Evolutionary conservation across 768 basidiomycete species (phyloP), one percentile per base, ranked within the genome.

Genomic region (Sporobolomyces phaffii): DNA sequence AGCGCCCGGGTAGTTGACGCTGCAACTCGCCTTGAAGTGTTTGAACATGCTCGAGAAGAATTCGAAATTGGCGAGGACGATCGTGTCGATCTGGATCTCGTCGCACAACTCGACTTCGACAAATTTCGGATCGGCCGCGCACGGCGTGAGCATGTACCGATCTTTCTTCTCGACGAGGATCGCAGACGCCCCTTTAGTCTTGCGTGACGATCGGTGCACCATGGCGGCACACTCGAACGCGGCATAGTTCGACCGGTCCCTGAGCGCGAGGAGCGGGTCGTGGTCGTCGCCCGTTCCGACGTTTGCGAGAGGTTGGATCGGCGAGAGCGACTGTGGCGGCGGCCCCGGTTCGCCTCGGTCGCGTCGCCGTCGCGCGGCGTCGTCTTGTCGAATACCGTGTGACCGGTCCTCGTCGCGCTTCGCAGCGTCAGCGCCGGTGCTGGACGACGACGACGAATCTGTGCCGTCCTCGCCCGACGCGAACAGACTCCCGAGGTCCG

Each of bases 41-140:
- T 89, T 88, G 81, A 98, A 93, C 18, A 96, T 89, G 2, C 93
- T 92, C 70, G 88, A 90, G 79, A 97, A 99, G 80, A 97, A 98
- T 80, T 99, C 94, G 76, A 90, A 96, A 75, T 97, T 94, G 64
- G 92, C 93, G 22, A 99, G 80, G 76, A 97, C 92, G 49, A 98
- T 86, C 0, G 91, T 94, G 76, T 98, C 94, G 73, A 98, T 92
- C 49, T 90, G 81, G 69, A 99, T 91, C 77, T 98, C 96, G 71
- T 98, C 94, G 79, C 96, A 99, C 20, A 98, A 84, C 78, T 99
- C 96, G 49, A 98, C 87, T 38, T 96, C 86, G 38, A 98, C 87
- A 78, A 86, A 97, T 36, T 83, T 84, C 15, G 81, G 79, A 20
- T 81, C 78, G 5, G 80, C 78, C 34, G 82, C 80, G 75, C 96